A percentile compares a stretch with the other conserved stretches of the same genome.
phyloP scores from a whole-genome alignment of 2,329 filamentous ascomycete genomes.

The Fusarium buharicum region DNA sequence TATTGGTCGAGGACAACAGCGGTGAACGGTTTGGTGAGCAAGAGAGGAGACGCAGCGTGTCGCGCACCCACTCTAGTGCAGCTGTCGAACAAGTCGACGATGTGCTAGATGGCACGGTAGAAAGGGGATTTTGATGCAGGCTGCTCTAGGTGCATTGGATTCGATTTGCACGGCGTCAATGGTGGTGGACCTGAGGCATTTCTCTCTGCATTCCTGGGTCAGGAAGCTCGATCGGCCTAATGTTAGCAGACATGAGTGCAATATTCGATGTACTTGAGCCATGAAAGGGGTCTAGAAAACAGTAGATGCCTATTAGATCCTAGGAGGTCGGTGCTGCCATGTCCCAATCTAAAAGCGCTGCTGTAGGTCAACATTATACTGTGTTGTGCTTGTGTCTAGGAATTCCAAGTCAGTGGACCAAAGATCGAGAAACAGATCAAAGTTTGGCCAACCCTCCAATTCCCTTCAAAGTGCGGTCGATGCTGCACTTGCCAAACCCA shows the following conservation, averaged over 20 bases:
- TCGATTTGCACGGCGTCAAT: slow-evolving; percentile 28
- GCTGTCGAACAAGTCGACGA: slow-evolving; percentile 35
- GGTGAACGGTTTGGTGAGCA: slow-evolving; percentile 37
- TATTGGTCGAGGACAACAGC: slow-evolving; percentile 39
- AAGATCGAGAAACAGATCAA: slow-evolving; percentile 19
- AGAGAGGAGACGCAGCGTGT: slow-evolving; percentile 24
- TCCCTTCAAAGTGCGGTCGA: slow-evolving; percentile 16
- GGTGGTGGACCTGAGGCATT: slow-evolving; percentile 50
- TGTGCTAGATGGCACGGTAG: slow-evolving; percentile 33
- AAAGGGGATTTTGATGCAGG: slow-evolving; percentile 38
- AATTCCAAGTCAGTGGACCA: slow-evolving; percentile 4
- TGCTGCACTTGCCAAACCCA: slow-evolving; percentile 14
- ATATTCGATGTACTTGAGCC: slow-evolving; percentile 2
- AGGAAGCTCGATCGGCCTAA: slow-evolving; percentile 12
- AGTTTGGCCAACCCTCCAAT: slow-evolving; percentile 10
- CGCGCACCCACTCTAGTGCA: slow-evolving; percentile 39
- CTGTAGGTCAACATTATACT: background rate
- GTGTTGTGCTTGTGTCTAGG: background rate
- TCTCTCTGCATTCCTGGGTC: slow-evolving; percentile 46
- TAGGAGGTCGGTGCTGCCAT: background rate
- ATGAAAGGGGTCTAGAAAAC: slow-evolving; percentile 1
- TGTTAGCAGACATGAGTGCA: background rate
- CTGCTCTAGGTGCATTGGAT: slow-evolving; percentile 13
- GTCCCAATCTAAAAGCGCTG: too few relatives aligned
- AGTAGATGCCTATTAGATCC: background rate